Base-by-base conservation (phyloP, 2,329 filamentous ascomycete species). In the Akanthomyces dipterigenus region DNA sequence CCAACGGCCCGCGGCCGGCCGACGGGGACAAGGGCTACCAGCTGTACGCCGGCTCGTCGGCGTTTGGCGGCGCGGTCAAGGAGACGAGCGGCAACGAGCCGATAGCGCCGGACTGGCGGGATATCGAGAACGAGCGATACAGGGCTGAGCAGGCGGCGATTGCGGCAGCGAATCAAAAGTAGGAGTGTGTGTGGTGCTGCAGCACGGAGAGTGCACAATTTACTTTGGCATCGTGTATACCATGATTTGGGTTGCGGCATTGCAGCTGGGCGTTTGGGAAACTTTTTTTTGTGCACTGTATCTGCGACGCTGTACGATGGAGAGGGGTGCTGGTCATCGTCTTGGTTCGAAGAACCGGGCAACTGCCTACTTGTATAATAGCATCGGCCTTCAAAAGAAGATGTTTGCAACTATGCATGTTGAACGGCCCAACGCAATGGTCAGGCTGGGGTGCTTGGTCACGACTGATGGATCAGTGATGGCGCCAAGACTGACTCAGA, bases 21-120 rank as follows among this genome's bases (percentile, higher is more conserved):
- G 87, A 90, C 67, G 78, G 78, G 12, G 80, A 79, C 64, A 76
- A 79, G 60, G 82, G 83, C 4, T 84, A 87, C 71, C 88, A 95
- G 78, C 75, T 96, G 66, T 96, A 96, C 73, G 90, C 87, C 18
- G 91, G 91, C 36, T 86, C 85, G 70, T 82, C 86, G 50, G 89
- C 88, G 9, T 91, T 89, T 72, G 78, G 78, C 12, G 82, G 84
- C 62, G 75, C 78, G n/a, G 84, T 84, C 64, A 85, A 84, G 74
- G 80, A 83, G 73, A 87, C 86, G 54, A 85, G 83, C 68, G 88
- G 88, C 49, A 84, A 89, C 73, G 88, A 89, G 70, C 80, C 81
- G 60, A 79, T 78, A 59, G 78, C 81, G 38, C 74, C 73, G 66
- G 85, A 88, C 70, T 88, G 85, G 85, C 78, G 85, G 64, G 85